A percentile compares a stretch with the other conserved stretches of the same genome.
Conservation (phyloP, 23 red algal species). For the Gracilaria vermiculophylla region DNA sequence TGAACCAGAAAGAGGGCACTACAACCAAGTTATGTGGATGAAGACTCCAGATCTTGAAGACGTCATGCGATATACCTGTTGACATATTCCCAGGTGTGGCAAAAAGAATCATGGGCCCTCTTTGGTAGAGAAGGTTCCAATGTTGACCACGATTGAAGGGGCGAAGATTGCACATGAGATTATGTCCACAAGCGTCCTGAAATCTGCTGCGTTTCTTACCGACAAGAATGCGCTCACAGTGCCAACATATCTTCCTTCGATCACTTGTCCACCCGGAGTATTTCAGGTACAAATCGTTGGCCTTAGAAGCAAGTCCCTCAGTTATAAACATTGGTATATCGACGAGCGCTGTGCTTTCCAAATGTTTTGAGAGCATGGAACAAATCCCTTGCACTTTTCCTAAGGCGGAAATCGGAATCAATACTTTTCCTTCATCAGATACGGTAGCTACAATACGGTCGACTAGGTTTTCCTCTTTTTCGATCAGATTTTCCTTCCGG, state of each 20-base stretch:
- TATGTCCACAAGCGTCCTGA: constrained; percentile 1
- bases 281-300: constrained; percentile 6
- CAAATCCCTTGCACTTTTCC: constrained; percentile 66
- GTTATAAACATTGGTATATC: constrained; percentile 53
- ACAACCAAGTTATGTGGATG: constrained; percentile 57
- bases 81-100: constrained; percentile 66
- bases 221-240: not conserved
- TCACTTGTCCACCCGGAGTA: constrained; percentile 18
- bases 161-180: constrained; percentile 15
- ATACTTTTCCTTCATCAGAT: constrained; percentile 71
- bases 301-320: constrained; percentile 45
- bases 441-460: constrained; percentile 33
- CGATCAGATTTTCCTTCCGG: not conserved
- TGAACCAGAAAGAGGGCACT: constrained; percentile 36
- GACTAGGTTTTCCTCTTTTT: constrained; percentile 29
- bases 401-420: constrained; percentile 75
- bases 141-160: constrained; percentile 61
- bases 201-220: constrained; percentile 21
- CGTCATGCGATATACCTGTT: constrained; percentile 69
- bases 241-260: not conserved
- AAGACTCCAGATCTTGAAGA: constrained; percentile 33
- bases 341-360: not conserved
- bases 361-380: constrained; percentile 34
- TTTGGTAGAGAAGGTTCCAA: constrained; percentile 26
- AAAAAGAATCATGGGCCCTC: constrained; percentile 66